phyloP scores from a whole-genome alignment of 768 basidiomycete genomes.

The Imleria badia region DNA sequence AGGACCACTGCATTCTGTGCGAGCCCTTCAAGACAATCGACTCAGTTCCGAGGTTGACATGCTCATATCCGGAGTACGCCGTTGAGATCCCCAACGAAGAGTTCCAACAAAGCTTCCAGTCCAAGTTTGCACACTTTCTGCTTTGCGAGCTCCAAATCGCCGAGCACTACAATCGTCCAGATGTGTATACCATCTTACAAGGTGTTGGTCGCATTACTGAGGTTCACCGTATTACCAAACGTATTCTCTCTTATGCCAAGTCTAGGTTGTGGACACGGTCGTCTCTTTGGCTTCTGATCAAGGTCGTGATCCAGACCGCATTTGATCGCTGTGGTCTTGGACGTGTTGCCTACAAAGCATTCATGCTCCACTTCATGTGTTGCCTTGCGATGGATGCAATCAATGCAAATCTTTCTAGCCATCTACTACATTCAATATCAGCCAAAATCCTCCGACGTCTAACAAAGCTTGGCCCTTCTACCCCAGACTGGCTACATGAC shows the following conservation, averaged over 20 bases:
- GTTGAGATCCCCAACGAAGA: no score
- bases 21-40: no score
- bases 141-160: no score
- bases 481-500: not conserved
- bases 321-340: not conserved
- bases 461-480: not conserved
- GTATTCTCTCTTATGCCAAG: not conserved
- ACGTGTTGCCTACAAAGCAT: not conserved
- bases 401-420: not conserved
- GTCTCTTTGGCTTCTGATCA: not conserved
- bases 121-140: no score
- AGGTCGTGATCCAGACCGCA: not conserved
- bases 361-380: not conserved
- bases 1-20: no score
- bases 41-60: no score
- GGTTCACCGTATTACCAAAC: not conserved
- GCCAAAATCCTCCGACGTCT: not conserved
- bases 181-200: not conserved
- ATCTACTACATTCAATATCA: not conserved
- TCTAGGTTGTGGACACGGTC: not conserved
- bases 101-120: no score
- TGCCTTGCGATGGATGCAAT: not conserved
- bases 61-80: no score
- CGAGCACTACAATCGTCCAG: no score
- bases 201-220: not conserved